Conservation (phyloP, 495 filamentous ascomycete genomes). For the Bryoglossum gracile region DNA sequence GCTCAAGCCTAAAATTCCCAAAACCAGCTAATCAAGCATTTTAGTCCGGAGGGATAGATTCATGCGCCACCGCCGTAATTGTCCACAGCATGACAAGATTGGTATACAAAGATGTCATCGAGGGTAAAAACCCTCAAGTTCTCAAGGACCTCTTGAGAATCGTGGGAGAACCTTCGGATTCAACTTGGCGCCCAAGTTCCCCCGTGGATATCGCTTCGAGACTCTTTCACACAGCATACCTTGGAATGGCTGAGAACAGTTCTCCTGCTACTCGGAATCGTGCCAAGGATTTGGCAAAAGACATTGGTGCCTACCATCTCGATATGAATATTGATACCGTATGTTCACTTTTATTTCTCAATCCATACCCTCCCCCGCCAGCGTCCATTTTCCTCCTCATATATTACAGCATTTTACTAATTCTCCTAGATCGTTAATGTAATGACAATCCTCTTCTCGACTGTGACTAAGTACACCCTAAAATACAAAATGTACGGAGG, state of each 20-base stretch:
- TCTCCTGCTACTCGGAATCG: slow-evolving; percentile 63
- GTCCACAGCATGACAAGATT: slow-evolving; percentile 75
- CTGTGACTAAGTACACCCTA: slow-evolving; percentile 48
- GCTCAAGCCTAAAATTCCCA: no score
- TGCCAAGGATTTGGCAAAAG: slow-evolving; percentile 57
- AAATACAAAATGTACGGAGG: slow-evolving; percentile 68
- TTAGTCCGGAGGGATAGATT: slow-evolving; percentile 82
- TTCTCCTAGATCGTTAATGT: slow-evolving; percentile 52
- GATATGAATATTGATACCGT: slow-evolving; percentile 66
- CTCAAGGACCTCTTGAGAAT: slow-evolving; percentile 62
- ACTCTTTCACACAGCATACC: slow-evolving; percentile 69
- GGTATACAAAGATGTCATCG: slow-evolving; percentile 58
- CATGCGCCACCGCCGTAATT: slow-evolving; percentile 52
- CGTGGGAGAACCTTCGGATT: slow-evolving; percentile 43
- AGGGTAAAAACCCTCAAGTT: slow-evolving; percentile 54
- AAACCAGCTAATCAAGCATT: no score
- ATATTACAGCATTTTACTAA: no score
- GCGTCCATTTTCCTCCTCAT: no score
- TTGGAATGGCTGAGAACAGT: slow-evolving; percentile 76
- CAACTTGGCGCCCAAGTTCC: slow-evolving; percentile 46
- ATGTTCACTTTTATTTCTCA: slow-evolving; percentile 23
- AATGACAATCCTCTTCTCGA: slow-evolving; percentile 46
- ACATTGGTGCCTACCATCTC: slow-evolving; percentile 66
- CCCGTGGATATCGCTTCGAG: slow-evolving; percentile 55
- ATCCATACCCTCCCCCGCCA: background rate